Evolutionary conservation across 495 filamentous ascomycete genomes (phyloP).

Genomic region (Aspergillus indologenus): DNA sequence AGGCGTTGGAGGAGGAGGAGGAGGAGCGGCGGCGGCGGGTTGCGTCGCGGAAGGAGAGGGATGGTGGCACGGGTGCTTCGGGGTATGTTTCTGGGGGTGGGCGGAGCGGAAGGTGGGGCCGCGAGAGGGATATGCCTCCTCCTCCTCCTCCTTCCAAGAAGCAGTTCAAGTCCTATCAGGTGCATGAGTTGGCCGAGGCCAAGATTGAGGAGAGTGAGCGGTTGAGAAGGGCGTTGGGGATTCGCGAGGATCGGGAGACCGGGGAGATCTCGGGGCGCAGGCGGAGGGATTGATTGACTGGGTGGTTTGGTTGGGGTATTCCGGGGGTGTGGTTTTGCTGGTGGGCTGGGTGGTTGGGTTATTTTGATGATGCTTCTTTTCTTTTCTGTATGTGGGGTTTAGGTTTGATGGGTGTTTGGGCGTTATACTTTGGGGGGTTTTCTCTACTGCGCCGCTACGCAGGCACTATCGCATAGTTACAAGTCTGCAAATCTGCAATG

Average conservation of each 20-base stretch:
- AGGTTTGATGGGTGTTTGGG: conserved; percentile 9
- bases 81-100: background rate
- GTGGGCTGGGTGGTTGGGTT: no score
- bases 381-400: conserved; percentile 1
- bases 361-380: no score
- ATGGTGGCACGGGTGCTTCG: background rate
- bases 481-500: no score
- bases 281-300: conserved; percentile 42
- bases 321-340: no score
- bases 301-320: conserved; percentile 2
- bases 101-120: conserved; percentile 1
- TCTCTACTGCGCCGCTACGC: background rate
- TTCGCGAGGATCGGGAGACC: conserved; percentile 84
- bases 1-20: conserved; percentile 34
- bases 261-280: conserved; percentile 59
- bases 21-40: conserved; percentile 24
- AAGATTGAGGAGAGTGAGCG: conserved; percentile 96
- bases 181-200: conserved; percentile 92
- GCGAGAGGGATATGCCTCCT: conserved; percentile 6
- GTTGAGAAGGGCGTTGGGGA: conserved; percentile 83
- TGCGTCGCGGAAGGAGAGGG: conserved; percentile 8
- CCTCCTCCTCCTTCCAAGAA: conserved; percentile 20
- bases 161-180: conserved; percentile 83
- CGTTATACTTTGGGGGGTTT: background rate
- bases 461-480: background rate